Conservation (phyloP, 306 rosid species). For the Ormosia emarginata region DNA sequence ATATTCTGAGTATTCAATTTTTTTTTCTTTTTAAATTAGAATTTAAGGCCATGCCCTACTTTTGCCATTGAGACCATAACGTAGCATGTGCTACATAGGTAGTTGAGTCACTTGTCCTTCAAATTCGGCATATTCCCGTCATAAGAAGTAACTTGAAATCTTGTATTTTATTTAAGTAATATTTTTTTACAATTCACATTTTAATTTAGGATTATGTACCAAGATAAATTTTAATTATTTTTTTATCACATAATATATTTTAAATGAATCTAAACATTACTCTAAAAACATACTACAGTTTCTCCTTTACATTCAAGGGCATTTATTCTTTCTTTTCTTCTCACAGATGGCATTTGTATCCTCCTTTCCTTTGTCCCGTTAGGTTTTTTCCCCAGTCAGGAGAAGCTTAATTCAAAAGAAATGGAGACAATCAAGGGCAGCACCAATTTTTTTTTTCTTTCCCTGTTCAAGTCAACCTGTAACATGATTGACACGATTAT, state of each 20-base stretch:
- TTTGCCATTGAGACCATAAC: not conserved
- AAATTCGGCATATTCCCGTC: not conserved
- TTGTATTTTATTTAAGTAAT: not conserved
- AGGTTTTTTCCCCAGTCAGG: too few species aligned
- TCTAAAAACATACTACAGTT: too few species aligned
- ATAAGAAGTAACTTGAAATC: not conserved
- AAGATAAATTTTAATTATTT: not conserved
- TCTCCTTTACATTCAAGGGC: too few species aligned
- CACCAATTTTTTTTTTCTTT: too few species aligned
- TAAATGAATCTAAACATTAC: not conserved
- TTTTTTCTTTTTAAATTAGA: not conserved
- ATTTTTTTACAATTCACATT: not conserved
- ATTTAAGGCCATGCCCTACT: not conserved
- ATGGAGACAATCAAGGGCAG: too few species aligned
- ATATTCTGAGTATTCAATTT: too few species aligned
- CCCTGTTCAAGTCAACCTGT: too few species aligned
- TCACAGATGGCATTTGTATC: too few species aligned
- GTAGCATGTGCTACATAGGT: not conserved
- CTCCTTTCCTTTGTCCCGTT: too few species aligned
- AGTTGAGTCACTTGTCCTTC: not conserved
- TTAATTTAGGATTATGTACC: not conserved
- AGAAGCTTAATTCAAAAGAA: too few species aligned
- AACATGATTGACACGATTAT: too few species aligned
- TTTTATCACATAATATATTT: not conserved
- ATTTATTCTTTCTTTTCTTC: too few species aligned